phyloP scores from a whole-genome alignment of 169 alveolate genomes.

The Cryptosporidium meleagridis region DNA sequence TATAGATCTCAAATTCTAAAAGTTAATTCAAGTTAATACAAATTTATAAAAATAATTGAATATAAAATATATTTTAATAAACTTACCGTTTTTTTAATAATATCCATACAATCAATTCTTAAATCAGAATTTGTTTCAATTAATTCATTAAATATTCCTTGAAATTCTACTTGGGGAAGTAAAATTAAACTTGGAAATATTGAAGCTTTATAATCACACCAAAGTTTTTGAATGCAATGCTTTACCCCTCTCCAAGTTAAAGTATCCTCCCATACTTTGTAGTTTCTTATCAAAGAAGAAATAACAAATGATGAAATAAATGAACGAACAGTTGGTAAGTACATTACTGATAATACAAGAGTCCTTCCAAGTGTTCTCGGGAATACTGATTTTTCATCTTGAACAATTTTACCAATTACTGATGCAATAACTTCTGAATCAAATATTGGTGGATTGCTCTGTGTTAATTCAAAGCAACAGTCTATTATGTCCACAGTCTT shows the following conservation, averaged over 20 bases:
- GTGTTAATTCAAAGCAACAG: constrained; percentile 68
- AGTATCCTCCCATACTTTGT: constrained; percentile 69
- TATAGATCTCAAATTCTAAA: constrained; percentile 59
- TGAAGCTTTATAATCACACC: constrained; percentile 59
- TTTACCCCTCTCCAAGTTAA: constrained; percentile 69
- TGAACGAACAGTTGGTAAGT: constrained; percentile 48
- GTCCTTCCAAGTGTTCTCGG: constrained; percentile 75
- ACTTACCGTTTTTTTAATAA: constrained; percentile 60
- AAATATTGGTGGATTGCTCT: constrained; percentile 40
- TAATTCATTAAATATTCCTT: constrained; percentile 47
- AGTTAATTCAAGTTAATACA: not conserved
- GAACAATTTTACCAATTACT: constrained; percentile 64
- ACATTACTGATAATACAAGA: constrained; percentile 46
- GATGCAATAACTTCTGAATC: constrained; percentile 73
- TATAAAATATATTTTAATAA: not conserved
- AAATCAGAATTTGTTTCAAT: constrained; percentile 68
- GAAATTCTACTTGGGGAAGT: constrained; percentile 43
- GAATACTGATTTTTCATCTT: constrained; percentile 46
- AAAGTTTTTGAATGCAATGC: constrained; percentile 65
- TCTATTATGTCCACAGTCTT: constrained; percentile 50
- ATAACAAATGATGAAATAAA: constrained; percentile 62
- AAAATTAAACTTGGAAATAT: constrained; percentile 64
- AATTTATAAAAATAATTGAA: not conserved
- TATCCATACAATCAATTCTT: constrained; percentile 62
- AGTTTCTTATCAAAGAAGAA: constrained; percentile 57